Base-by-base conservation (phyloP, 164 flowering plant genomes). In the Stephania yunnanensis region DNA sequence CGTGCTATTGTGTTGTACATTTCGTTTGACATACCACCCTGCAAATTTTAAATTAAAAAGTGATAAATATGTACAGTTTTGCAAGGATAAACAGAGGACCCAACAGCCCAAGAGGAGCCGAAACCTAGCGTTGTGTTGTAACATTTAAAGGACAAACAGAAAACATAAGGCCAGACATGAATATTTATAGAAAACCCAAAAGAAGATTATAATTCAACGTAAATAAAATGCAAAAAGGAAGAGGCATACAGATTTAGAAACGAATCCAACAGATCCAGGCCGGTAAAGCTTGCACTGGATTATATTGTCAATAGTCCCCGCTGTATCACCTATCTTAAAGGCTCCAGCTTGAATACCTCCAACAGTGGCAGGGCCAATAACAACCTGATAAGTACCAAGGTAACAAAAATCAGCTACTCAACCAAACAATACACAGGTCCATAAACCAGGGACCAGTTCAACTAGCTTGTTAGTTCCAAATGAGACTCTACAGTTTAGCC, bases 11-110 rank as follows among this genome's bases (percentile, higher is more conserved):
- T 87, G 75, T 84, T 96, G 82, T 96, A 96, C 64, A 96, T 67
- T 80, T 96, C 99, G 84, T 96, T 94, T 64, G 99, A 96, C 99
- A 96, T 96, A 68, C 98, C 99, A 79, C 99, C 99, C 99, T 94
- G 91, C 71, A 81, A 50, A 68, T 69, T 61, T 52, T 52, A 61
- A 75, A 73, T 12, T 36, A 36, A n/a, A 22, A 45, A 0, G 25
- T 70, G 45, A 50, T 48, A 77, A 61, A 69, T 78, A 29, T 42
- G 7, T 45, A 44, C 29, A 25, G 15, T 11, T 29, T 65, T 66
- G 2, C 25, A 2, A 30, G 25, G 10, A 10, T 3, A 46, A 20
- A 70, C 7, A 70, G 50, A 61, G 25, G 66, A 25, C 25, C 25
- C 7, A 5, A 17, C n/a, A 19, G 9, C 9, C 66, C n/a, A n/a